These are phyloP conservation scores for Pulveroboletus ravenelii DNA, from an alignment of 768 basidiomycete species.

Conservation along the genomic window DNA sequence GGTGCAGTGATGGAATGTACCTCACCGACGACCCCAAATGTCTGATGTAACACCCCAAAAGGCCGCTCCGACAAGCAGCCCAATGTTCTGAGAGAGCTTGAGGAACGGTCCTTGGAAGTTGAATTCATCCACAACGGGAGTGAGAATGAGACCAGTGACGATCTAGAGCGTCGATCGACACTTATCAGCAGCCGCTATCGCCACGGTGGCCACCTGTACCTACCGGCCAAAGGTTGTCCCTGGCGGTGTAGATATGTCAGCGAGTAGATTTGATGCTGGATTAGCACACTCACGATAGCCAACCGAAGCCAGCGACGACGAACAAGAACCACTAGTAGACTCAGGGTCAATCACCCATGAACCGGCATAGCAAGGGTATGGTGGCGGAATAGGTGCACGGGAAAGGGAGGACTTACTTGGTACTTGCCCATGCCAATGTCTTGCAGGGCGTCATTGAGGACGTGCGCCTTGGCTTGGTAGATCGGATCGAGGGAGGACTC, in stretches of 20 bases:
- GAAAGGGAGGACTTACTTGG: conserved; percentile 38
- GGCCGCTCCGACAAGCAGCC: conserved; percentile 62
- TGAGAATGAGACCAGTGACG: conserved; percentile 61
- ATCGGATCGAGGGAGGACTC: conserved; percentile 44
- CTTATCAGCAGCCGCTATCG: neutral
- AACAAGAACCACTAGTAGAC: conserved; percentile 53
- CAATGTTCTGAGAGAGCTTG: conserved; percentile 67
- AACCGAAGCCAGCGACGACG: conserved; percentile 67
- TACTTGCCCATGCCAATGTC: conserved; percentile 71
- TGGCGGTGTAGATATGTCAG: conserved; percentile 22
- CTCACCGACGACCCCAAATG: conserved; percentile 64
- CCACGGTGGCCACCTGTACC: conserved; percentile 15
- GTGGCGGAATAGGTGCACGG: neutral
- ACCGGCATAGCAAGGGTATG: neutral
- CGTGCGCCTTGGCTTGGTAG: conserved; percentile 52
- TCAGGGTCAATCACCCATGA: neutral
- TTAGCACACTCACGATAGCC: conserved; percentile 55
- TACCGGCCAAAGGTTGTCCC: conserved; percentile 74
- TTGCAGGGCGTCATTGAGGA: conserved; percentile 58
- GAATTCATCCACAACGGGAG: conserved; percentile 64
- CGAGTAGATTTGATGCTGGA: neutral
- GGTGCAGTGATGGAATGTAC: neutral
- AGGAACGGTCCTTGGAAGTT: conserved; percentile 55
- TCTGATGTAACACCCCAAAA: conserved; percentile 69
- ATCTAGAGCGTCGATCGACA: conserved; percentile 35